Percentiles rank a stretch among this genome's conserved stretches.
Conservation (phyloP, 768 basidiomycete genomes). For the Tylopilus subfusipes region DNA sequence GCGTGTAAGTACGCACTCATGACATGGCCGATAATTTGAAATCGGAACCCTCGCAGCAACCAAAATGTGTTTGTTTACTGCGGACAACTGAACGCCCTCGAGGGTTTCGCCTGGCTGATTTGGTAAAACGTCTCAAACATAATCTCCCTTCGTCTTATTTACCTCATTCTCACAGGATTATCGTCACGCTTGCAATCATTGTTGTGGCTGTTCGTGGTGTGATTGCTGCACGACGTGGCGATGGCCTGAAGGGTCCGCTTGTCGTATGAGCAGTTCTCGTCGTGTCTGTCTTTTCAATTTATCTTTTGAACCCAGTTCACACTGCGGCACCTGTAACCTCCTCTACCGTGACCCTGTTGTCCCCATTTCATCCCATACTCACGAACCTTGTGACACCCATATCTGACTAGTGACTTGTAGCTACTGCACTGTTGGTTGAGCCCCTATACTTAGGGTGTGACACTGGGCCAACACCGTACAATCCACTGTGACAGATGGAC, state of each 20-base stretch:
- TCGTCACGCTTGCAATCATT: conserved; percentile 59
- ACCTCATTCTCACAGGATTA: conserved; percentile 42
- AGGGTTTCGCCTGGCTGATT: conserved; percentile 72
- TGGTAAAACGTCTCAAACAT: conserved; percentile 40
- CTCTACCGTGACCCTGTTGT: conserved; percentile 4
- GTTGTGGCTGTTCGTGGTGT: conserved; percentile 61
- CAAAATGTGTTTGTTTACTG: conserved; percentile 57
- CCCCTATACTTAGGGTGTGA: too few relatives aligned
- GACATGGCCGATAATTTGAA: not conserved
- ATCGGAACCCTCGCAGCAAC: conserved; percentile 25
- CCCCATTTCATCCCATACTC: not conserved
- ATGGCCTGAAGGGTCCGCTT: conserved; percentile 60
- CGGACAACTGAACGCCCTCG: conserved; percentile 70
- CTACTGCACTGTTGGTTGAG: not conserved
- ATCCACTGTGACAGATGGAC: too few relatives aligned
- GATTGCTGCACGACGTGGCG: conserved; percentile 56
- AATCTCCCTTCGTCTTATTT: not conserved
- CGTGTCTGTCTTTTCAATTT: conserved; percentile 6
- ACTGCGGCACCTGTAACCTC: conserved; percentile 15
- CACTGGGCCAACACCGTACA: too few relatives aligned
- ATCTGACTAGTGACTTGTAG: not conserved
- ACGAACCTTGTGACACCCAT: conserved; percentile 9
- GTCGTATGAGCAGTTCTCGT: conserved; percentile 28
- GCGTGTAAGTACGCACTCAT: conserved; percentile 43
- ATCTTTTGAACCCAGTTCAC: not conserved